These are phyloP conservation scores for Euptelea pleiosperma DNA, from an alignment of 164 flowering plant species.

Conservation along the genomic window DNA sequence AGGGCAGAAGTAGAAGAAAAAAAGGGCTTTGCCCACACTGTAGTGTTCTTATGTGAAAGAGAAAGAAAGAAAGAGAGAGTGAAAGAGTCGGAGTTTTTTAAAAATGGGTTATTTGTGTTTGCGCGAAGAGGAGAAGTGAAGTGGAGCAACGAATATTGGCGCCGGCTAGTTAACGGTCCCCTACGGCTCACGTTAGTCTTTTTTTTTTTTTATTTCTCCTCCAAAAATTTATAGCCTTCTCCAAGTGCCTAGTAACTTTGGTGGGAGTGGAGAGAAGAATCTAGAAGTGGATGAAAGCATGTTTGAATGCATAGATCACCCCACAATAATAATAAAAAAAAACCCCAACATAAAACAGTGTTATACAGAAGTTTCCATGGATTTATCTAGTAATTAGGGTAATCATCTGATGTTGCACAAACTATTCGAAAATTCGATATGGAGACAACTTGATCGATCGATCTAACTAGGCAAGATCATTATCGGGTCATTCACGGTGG, in stretches of 20 bases:
- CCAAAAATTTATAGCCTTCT: not conserved
- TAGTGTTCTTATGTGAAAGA: not conserved
- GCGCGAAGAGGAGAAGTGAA: not conserved
- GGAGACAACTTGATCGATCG: no score
- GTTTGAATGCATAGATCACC: constrained; percentile 9
- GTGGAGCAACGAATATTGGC: constrained; percentile 33
- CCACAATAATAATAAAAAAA: not conserved
- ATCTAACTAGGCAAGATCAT: no score
- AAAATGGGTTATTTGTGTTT: constrained; percentile 7
- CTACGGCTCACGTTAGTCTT: constrained; percentile 22
- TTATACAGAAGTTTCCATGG: no score
- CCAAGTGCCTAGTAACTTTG: not conserved
- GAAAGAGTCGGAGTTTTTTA: not conserved
- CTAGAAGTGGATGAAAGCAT: constrained; percentile 15
- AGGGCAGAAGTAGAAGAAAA: constrained; percentile 1
- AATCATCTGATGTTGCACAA: no score
- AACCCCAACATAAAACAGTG: no score
- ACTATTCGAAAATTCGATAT: no score
- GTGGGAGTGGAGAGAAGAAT: constrained; percentile 6
- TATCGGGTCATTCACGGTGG: no score
- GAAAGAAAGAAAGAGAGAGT: constrained; percentile 7
- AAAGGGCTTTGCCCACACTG: no score
- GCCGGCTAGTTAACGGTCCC: constrained; percentile 38
- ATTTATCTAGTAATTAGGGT: no score
- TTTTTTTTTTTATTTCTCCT: not conserved